Conservation (phyloP, 2,329 filamentous ascomycete genomes). For the Lomentospora prolificans region DNA sequence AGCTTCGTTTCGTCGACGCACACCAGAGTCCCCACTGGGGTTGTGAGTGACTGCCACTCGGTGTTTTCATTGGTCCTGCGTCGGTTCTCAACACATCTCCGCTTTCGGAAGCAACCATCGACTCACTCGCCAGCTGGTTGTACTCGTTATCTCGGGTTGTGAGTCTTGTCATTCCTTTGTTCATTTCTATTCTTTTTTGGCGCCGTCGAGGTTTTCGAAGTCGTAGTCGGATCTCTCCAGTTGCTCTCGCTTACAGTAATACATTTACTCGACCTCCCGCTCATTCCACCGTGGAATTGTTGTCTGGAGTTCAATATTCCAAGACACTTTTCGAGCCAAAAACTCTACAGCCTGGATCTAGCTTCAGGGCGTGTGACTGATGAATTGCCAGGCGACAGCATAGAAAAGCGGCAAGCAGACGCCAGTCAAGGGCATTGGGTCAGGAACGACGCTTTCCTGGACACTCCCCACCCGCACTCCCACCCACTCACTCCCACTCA, state of each 20-base stretch:
- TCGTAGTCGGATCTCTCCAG: neutral
- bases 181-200: neutral
- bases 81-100: neutral
- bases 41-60: too few relatives aligned
- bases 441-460: constrained; percentile 5
- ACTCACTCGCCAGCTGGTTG: neutral
- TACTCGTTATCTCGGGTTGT: neutral
- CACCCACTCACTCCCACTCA: neutral
- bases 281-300: too few relatives aligned
- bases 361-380: neutral
- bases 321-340: neutral
- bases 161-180: neutral
- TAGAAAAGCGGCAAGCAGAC: neutral
- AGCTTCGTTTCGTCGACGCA: too few relatives aligned
- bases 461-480: neutral
- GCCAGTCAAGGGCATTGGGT: constrained; percentile 3
- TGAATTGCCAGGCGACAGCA: too few relatives aligned
- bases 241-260: neutral
- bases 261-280: neutral
- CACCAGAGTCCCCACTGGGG: too few relatives aligned
- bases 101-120: neutral
- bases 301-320: too few relatives aligned
- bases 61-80: neutral
- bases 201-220: neutral
- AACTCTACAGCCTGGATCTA: neutral